phyloP scores from a whole-genome alignment of 2,329 filamentous ascomycete genomes.

The Apiospora marii region DNA sequence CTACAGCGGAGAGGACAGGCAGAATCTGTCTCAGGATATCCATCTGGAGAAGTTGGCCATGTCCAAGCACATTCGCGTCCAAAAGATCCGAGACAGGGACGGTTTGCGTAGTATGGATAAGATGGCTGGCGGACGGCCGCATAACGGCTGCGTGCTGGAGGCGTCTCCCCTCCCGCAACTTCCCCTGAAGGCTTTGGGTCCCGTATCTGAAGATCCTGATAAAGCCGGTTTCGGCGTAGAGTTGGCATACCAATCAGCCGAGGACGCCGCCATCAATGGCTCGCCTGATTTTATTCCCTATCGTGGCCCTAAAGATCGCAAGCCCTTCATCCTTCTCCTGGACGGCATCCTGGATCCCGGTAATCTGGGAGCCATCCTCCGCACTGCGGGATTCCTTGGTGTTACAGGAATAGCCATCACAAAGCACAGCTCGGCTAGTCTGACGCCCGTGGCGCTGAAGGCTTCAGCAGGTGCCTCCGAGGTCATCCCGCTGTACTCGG shows the following conservation, averaged over 20 bases:
- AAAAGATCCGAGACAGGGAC: conserved; percentile 60
- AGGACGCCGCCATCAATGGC: conserved; percentile 80
- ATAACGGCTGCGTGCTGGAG: conserved; percentile 91
- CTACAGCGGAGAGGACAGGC: conserved; percentile 65
- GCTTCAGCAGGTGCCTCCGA: conserved; percentile 90
- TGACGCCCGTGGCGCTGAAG: conserved; percentile 83
- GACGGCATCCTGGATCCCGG: conserved; percentile 85
- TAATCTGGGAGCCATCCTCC: conserved; percentile 89
- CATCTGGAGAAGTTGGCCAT: conserved; percentile 56
- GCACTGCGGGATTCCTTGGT: conserved; percentile 90
- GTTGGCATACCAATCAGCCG: conserved; percentile 72
- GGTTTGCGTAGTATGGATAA: conserved; percentile 79
- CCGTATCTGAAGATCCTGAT: conserved; percentile 52
- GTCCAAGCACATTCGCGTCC: conserved; percentile 60
- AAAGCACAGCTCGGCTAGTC: conserved; percentile 73
- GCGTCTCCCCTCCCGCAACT: conserved; percentile 80
- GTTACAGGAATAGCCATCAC: conserved; percentile 84
- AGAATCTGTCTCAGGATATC: conserved; percentile 54
- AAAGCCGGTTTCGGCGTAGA: conserved; percentile 64
- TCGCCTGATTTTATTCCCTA: conserved; percentile 57
- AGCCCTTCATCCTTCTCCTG: conserved; percentile 77
- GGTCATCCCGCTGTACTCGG: conserved; percentile 74
- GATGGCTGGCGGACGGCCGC: conserved; percentile 82
- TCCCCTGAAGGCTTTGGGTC: conserved; percentile 67
- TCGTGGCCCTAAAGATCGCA: conserved; percentile 51